A percentile compares a stretch with the other conserved stretches of the same genome.
These are phyloP conservation scores for Lactifluus subvellereus DNA, from an alignment of 768 basidiomycete genomes.

Conservation along the genomic window DNA sequence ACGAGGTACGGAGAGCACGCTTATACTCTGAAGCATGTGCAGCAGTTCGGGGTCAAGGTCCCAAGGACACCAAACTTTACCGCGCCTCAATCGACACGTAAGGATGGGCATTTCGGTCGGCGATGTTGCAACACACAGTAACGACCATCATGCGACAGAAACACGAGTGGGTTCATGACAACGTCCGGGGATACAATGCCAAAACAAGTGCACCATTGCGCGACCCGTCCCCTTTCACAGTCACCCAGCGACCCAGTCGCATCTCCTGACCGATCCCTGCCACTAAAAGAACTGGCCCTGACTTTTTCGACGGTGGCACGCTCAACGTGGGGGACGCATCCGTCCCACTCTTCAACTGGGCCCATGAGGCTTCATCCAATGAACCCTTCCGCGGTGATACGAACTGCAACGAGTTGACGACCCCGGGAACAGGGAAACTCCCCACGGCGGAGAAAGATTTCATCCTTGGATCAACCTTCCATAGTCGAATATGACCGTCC, in stretches of 20 bases:
- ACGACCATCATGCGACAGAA: not conserved
- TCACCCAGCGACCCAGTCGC: constrained; percentile 84
- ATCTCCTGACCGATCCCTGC: constrained; percentile 86
- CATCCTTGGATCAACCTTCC: constrained; percentile 79
- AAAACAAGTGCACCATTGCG: constrained; percentile 69
- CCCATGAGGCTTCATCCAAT: constrained; percentile 42
- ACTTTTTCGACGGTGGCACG: constrained; percentile 17
- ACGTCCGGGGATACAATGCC: constrained; percentile 43
- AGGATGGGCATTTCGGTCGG: not conserved
- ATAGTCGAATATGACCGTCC: constrained; percentile 85
- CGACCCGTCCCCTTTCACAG: constrained; percentile 60
- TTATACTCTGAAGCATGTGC: constrained; percentile 1
- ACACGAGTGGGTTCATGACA: not conserved
- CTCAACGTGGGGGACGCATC: constrained; percentile 30
- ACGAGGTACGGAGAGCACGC: not conserved
- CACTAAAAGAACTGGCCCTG: constrained; percentile 48
- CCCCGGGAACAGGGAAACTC: constrained; percentile 61
- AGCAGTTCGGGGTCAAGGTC: not conserved
- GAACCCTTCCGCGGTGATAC: constrained; percentile 44
- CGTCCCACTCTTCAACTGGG: constrained; percentile 28
- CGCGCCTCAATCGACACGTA: not conserved
- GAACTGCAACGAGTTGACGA: constrained; percentile 88
- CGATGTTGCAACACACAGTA: not conserved
- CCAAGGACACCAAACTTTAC: not conserved
- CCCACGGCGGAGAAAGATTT: constrained; percentile 69